Evolutionary conservation across 805 yeast genomes (phyloP).

Genomic region (Babjeviella inositovora): DNA sequence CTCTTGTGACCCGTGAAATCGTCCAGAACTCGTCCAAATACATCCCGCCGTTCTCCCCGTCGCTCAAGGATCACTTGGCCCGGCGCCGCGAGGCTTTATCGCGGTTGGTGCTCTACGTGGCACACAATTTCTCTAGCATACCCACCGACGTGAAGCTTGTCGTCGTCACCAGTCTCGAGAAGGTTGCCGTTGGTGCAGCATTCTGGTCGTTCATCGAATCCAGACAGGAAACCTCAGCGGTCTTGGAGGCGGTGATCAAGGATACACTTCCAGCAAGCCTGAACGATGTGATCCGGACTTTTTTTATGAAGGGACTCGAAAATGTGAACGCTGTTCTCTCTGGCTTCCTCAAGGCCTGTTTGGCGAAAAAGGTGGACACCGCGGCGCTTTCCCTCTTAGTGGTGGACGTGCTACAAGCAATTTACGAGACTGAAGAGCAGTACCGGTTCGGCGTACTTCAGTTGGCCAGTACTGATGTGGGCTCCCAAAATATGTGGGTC

Average conservation of each 20-base stretch:
- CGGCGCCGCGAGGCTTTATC: constrained; percentile 27
- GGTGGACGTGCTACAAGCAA: neutral
- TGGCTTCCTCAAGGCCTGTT: too few relatives aligned
- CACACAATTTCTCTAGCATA: constrained; percentile 24
- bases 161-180: constrained; percentile 21
- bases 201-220: constrained; percentile 25
- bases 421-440: constrained; percentile 21
- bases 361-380: constrained; percentile 1
- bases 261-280: too few relatives aligned
- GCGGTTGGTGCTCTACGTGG: constrained; percentile 25
- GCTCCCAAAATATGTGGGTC: constrained; percentile 26
- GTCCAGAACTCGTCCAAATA: constrained; percentile 37
- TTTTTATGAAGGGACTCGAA: too few relatives aligned
- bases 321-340: too few relatives aligned
- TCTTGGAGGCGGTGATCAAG: too few relatives aligned
- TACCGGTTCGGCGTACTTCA: constrained; percentile 15
- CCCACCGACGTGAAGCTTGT: constrained; percentile 18
- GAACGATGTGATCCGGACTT: too few relatives aligned
- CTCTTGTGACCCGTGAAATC: constrained; percentile 35
- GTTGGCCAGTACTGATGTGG: constrained; percentile 10
- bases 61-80: constrained; percentile 31
- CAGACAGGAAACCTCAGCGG: too few relatives aligned
- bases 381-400: neutral
- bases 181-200: constrained; percentile 26
- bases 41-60: constrained; percentile 34